Conservation (phyloP, 2,329 filamentous ascomycete genomes). For the Cladosporium austrohemisphaericum region DNA sequence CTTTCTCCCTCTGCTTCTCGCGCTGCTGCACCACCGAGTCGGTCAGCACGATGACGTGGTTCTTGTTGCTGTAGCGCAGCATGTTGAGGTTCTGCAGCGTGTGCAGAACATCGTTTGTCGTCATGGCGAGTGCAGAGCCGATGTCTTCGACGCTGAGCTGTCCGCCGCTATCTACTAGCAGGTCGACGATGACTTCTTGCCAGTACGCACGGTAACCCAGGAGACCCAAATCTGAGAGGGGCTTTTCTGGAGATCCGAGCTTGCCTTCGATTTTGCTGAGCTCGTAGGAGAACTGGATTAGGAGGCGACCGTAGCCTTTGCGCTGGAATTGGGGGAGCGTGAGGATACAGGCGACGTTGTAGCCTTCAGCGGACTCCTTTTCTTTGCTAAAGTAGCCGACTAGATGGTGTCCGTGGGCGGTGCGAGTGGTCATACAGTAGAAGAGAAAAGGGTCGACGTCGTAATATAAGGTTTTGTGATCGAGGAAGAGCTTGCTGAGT, state of each 20-base stretch:
- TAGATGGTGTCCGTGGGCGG: slow-evolving; percentile 86
- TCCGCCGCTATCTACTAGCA: slow-evolving; percentile 68
- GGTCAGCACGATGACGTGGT: slow-evolving; percentile 92
- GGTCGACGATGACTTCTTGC: slow-evolving; percentile 88
- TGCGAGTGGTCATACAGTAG: slow-evolving; percentile 91
- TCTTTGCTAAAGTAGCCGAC: slow-evolving; percentile 99
- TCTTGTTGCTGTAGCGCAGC: slow-evolving; percentile 91
- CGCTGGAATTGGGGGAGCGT: slow-evolving; percentile 95
- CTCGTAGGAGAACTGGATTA: slow-evolving; percentile 98
- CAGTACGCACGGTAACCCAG: slow-evolving; percentile 96
- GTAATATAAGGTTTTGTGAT: slow-evolving; percentile 98
- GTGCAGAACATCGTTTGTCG: slow-evolving; percentile 93
- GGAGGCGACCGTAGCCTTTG: slow-evolving; percentile 84
- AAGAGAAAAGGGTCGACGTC: slow-evolving; percentile 99
- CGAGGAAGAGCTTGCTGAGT: slow-evolving; percentile 91
- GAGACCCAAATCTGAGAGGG: slow-evolving; percentile 86
- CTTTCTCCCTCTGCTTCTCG: slow-evolving; percentile 66
- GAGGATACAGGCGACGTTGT: slow-evolving; percentile 97
- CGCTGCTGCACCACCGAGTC: slow-evolving; percentile 70
- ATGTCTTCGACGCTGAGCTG: slow-evolving; percentile 83
- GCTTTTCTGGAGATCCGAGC: slow-evolving; percentile 93
- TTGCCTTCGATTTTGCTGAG: slow-evolving; percentile 93
- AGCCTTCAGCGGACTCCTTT: slow-evolving; percentile 93
- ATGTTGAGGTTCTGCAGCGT: slow-evolving; percentile 92
- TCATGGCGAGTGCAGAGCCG: slow-evolving; percentile 80